Base-by-base conservation (phyloP, 768 basidiomycete species). In the Leucogyrophana mollusca region DNA sequence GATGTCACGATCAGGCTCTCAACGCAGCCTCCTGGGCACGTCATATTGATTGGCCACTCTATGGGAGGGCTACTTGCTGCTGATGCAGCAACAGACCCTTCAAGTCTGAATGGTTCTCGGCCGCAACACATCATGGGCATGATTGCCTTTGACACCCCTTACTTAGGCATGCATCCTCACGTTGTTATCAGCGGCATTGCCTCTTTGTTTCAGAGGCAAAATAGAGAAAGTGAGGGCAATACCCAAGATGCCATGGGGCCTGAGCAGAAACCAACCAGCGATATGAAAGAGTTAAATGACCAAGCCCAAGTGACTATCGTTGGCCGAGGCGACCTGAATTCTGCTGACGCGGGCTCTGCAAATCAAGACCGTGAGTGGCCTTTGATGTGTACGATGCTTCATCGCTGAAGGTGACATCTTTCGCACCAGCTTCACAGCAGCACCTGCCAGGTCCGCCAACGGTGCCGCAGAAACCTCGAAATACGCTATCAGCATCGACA, bases 31-130 rank as follows among this genome's bases (percentile, higher is more conserved):
- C 68, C 72, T 4, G 80, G 79, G 1, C 77, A 74, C 24, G 76
- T 81, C 9, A 79, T 82, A 39, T 64, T 82, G 2, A 25, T 79
- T 2, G 78, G 72, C 1, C 80, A 82, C 56, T 82, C 80, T 4
- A 81, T 82, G 80, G 80, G 80, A 16, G 80, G 80, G 3, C 67
- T 82, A 4, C 67, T 82, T 1, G 79, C 76, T 4, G 79, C 78
- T 4, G 79, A 81, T 34, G 79, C 80, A 2, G 79, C 77, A 1
- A 74, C 71, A 0, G 64, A 75, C 47, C 44, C 59, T 1, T 72
- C 69, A 2, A 74, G 73, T 46, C 64, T 67, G 33, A 56, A 59
- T 22, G 61, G 57, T 14, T 53, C 61, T 3, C 67, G 61, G 46
- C 68, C 72, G 1, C 67, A 61, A 25, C 73, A 78, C 4, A 77